Evolutionary conservation across 1,284 basidiomycete species (phyloP).

Genomic region (Cutaneotrichosporon sp.): DNA sequence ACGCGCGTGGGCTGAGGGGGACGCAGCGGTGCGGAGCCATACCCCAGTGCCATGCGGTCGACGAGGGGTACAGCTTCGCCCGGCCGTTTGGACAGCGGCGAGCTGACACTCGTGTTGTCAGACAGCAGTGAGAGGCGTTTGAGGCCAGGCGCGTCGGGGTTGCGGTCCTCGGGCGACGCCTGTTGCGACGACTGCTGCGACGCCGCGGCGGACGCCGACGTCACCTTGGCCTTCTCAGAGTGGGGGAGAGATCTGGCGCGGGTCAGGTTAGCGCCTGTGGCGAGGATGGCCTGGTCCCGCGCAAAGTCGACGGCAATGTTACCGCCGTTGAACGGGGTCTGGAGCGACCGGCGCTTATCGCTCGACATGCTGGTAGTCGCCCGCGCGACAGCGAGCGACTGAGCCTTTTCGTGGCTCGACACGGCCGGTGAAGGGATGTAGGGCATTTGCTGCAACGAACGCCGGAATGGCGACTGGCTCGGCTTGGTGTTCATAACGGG

Average conservation of each 20-base stretch:
- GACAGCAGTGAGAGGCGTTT: constrained; percentile 8
- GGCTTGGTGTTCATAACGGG: constrained; percentile 3
- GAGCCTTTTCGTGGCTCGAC: constrained; percentile 14
- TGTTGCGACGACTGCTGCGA: neutral
- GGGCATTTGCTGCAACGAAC: constrained; percentile 17
- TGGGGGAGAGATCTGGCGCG: constrained; percentile 12
- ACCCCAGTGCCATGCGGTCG: neutral
- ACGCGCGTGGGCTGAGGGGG: constrained; percentile 3
- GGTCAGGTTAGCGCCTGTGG: constrained; percentile 7
- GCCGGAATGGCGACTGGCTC: constrained; percentile 11
- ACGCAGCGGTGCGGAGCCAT: neutral
- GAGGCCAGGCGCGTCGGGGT: constrained; percentile 1
- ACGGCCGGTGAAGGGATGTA: constrained; percentile 13
- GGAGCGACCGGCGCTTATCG: constrained; percentile 16
- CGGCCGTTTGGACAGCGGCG: neutral
- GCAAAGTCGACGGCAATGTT: neutral
- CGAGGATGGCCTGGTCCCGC: constrained; percentile 6
- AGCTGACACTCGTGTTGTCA: neutral
- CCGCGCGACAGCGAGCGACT: constrained; percentile 13
- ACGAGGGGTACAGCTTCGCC: neutral
- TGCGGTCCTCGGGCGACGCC: neutral
- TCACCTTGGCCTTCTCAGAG: constrained; percentile 5
- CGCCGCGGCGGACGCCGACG: neutral
- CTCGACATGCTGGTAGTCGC: constrained; percentile 14
- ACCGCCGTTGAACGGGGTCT: constrained; percentile 2